Base-by-base conservation (phyloP, 257 asterid species). In the Solanum bulbocastanum region DNA sequence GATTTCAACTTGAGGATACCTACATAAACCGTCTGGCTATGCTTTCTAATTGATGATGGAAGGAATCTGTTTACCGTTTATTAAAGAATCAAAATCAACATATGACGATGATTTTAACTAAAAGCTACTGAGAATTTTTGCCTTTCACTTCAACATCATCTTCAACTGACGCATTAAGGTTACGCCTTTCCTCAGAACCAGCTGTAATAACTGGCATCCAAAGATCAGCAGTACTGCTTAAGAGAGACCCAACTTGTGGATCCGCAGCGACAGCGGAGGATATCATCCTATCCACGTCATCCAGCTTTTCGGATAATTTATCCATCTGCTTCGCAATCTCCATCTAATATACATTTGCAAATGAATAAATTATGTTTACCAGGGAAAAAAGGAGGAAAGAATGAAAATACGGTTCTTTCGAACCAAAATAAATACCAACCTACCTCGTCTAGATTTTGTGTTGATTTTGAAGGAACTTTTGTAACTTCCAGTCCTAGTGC, bases 191-290 rank as follows among this genome's bases (percentile, higher is more conserved):
- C 89, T 93, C 96, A 56, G 96, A 95, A 78, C 92, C 91, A 49
- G 99, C 99, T 44, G 98, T 97, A 37, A 97, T 95, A 89, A 97
- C 98, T 0, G 98, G 98, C 94, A 96, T 91, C 99, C 99, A 95
- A 10, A 97, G 93, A 92, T 96, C 96, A 60, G 98, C 96, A 3
- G 99, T 95, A 75, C 93, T 90, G 88, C 98, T 95, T 86, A 97
- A 90, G 78, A 97, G 93, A 69, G 94, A 93, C 90, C 90, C 90
- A 42, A 96, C 97, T 65, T 94, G 91, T 65, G 98, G 98, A 89
- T 96, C 98, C 5, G 89, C 87, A 27, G 98, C 95, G 94, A 94
- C 93, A 4, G 98, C 90, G 27, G 98, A 93, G 75, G 98, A 93
- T 92, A 96, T 91, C 96, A 97, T 90, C 92, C 93, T 94, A 69